A percentile compares a stretch with the other conserved stretches of the same genome.
Evolutionary conservation across 2,329 filamentous ascomycete species (phyloP).

Genomic region (Fusarium dlaminii): DNA sequence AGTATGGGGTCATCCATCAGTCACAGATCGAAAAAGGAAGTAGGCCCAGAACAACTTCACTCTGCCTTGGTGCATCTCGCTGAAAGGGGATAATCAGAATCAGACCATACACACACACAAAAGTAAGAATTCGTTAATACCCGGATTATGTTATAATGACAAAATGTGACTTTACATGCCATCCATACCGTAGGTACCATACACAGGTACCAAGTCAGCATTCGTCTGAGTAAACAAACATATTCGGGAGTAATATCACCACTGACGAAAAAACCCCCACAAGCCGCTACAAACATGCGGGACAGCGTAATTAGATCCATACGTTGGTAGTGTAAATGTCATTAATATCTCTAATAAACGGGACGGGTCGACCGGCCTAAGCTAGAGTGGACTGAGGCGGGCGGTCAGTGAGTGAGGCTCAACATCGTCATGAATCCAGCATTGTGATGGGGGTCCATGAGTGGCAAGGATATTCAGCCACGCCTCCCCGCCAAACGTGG

Average conservation of each 20-base stretch:
- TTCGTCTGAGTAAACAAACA: background rate
- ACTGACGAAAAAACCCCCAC: background rate
- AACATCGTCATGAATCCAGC: slow-evolving; percentile 29
- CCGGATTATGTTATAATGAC: slow-evolving; percentile 11
- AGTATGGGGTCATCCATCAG: slow-evolving; percentile 25
- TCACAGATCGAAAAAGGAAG: slow-evolving; percentile 41
- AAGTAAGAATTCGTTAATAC: slow-evolving; percentile 19
- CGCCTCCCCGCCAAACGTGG: slow-evolving; percentile 11
- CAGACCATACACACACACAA: slow-evolving; percentile 36
- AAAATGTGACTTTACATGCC: slow-evolving; percentile 3
- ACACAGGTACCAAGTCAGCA: background rate
- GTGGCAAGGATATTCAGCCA: slow-evolving; percentile 12
- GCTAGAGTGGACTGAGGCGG: slow-evolving; percentile 15
- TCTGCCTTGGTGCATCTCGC: slow-evolving; percentile 40
- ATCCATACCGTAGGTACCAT: background rate
- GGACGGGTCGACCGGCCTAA: slow-evolving; percentile 10
- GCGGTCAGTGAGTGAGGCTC: slow-evolving; percentile 27
- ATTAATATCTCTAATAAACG: background rate
- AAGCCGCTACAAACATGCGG: slow-evolving; percentile 6
- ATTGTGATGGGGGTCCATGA: slow-evolving; percentile 18
- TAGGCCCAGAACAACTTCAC: slow-evolving; percentile 37
- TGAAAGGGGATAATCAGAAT: slow-evolving; percentile 36
- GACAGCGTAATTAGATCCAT: background rate
- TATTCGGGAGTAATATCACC: background rate
- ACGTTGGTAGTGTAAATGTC: background rate